These are phyloP conservation scores for Casaregolazyma lundiana DNA, from an alignment of 1,139 yeast species.

Conservation along the genomic window DNA sequence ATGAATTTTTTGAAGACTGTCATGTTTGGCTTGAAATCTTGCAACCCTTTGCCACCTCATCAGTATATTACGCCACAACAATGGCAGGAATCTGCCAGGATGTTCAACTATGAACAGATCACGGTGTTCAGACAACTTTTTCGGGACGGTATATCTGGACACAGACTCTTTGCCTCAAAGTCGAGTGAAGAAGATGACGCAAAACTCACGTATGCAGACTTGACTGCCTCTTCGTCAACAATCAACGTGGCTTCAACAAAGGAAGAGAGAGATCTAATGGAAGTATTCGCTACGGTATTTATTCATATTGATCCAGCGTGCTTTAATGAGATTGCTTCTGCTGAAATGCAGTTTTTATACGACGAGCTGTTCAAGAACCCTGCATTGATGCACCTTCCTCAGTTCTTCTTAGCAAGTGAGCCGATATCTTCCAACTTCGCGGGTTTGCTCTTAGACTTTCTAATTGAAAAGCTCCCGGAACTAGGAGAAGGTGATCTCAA, in stretches of 20 bases:
- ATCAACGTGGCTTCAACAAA: conserved; percentile 81
- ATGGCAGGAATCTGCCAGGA: conserved; percentile 88
- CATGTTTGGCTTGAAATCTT: conserved; percentile 81
- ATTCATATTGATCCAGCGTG: conserved; percentile 94
- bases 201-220: conserved; percentile 45
- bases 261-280: conserved; percentile 95
- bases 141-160: conserved; percentile 79
- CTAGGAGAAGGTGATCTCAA: conserved; percentile 77
- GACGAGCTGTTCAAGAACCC: conserved; percentile 80
- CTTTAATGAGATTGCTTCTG: conserved; percentile 84
- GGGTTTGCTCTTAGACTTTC: conserved; percentile 74
- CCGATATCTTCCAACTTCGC: conserved; percentile 90
- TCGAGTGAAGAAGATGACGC: conserved; percentile 34
- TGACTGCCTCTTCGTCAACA: conserved; percentile 66
- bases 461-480: conserved; percentile 67
- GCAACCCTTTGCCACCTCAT: conserved; percentile 79
- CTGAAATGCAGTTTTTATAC: conserved; percentile 74
- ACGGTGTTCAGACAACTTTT: conserved; percentile 69
- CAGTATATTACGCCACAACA: conserved; percentile 60
- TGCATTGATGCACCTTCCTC: conserved; percentile 85
- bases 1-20: conserved; percentile 89
- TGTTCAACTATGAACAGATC: conserved; percentile 78
- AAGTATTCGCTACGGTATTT: conserved; percentile 88
- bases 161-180: conserved; percentile 66
- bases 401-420: conserved; percentile 89